Evolutionary conservation across 306 rosid genomes (phyloP).

Genomic region (Gleditsia sinensis): DNA sequence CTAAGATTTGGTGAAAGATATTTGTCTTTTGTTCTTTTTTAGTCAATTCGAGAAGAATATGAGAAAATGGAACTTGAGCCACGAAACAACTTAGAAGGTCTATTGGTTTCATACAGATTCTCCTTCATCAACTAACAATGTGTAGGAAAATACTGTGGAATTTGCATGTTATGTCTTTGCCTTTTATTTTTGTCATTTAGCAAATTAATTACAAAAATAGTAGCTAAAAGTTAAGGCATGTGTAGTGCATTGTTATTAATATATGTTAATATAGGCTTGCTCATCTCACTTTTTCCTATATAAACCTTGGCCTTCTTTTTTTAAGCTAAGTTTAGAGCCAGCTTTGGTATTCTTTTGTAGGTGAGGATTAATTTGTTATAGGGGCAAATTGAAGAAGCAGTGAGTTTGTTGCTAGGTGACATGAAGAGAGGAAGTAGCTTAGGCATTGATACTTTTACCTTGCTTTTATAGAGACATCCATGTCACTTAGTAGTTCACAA

Average conservation of each 20-base stretch:
- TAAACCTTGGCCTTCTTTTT: too few species aligned
- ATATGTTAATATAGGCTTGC: not conserved
- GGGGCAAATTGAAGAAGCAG: not conserved
- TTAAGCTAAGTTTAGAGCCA: too few species aligned
- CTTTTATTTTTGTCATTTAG: constrained; percentile 35
- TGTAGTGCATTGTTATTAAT: not conserved
- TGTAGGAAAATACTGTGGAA: constrained; percentile 16
- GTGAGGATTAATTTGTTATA: too few species aligned
- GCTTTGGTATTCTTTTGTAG: not conserved
- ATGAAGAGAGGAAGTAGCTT: not conserved
- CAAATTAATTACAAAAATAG: constrained; percentile 15
- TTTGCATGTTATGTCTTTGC: constrained; percentile 5
- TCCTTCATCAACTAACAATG: constrained; percentile 6
- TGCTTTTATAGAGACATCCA: too few species aligned
- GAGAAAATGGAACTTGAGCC: constrained; percentile 93
- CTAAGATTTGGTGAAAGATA: constrained; percentile 95
- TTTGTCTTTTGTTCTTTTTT: constrained; percentile 75
- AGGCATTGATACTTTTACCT: not conserved
- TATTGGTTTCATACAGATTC: constrained; percentile 2
- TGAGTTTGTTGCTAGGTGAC: not conserved
- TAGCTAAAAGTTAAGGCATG: not conserved
- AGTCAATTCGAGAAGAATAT: constrained; percentile 89
- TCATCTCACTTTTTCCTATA: not conserved
- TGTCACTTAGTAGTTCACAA: too few species aligned
- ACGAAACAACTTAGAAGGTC: constrained; percentile 40